Percentiles rank a stretch among this genome's conserved stretches.
Evolutionary conservation across 176 grass and related monocot species (phyloP).

Genomic region (Dendrocalamus sinicus): DNA sequence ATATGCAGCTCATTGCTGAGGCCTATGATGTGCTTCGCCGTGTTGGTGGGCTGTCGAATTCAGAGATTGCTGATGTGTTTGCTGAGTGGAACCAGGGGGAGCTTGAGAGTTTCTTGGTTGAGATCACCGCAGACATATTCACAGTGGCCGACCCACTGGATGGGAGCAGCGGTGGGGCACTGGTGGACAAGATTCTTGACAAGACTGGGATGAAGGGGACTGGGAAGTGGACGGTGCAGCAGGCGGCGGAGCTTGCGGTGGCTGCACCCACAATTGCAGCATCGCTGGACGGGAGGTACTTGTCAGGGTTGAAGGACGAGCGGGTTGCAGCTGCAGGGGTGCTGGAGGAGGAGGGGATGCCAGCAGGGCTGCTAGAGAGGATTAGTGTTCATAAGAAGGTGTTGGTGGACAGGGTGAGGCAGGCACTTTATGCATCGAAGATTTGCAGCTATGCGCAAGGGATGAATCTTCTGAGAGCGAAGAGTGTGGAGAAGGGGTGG

Average conservation of each 20-base stretch:
- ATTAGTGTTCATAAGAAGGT: conserved; percentile 67
- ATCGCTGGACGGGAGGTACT: conserved; percentile 62
- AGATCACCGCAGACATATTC: conserved; percentile 83
- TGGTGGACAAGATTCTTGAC: conserved; percentile 89
- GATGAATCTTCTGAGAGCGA: conserved; percentile 85
- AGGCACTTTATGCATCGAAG: conserved; percentile 81
- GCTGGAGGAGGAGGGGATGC: conserved; percentile 77
- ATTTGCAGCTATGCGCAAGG: conserved; percentile 99
- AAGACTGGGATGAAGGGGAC: conserved; percentile 97
- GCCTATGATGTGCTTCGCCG: conserved; percentile 76
- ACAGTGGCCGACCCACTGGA: conserved; percentile 56
- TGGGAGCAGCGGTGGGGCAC: conserved; percentile 9
- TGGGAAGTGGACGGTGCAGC: conserved; percentile 94
- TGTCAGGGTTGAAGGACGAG: conserved; percentile 93
- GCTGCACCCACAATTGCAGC: conserved; percentile 76
- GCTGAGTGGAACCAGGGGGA: conserved; percentile 77
- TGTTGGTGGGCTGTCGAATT: conserved; percentile 59
- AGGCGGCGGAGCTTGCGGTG: conserved; percentile 76
- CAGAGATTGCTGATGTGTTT: conserved; percentile 70
- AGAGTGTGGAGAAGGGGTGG: conserved; percentile 84
- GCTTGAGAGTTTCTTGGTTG: conserved; percentile 89
- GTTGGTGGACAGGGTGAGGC: conserved; percentile 71
- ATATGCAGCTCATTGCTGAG: conserved; percentile 89
- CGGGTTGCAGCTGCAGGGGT: conserved; percentile 64
- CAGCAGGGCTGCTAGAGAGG: conserved; percentile 42